A percentile compares a stretch with the other conserved stretches of the same genome.
phyloP scores from a whole-genome alignment of 2,329 filamentous ascomycete species.

The Chalaropsis thielavioides region DNA sequence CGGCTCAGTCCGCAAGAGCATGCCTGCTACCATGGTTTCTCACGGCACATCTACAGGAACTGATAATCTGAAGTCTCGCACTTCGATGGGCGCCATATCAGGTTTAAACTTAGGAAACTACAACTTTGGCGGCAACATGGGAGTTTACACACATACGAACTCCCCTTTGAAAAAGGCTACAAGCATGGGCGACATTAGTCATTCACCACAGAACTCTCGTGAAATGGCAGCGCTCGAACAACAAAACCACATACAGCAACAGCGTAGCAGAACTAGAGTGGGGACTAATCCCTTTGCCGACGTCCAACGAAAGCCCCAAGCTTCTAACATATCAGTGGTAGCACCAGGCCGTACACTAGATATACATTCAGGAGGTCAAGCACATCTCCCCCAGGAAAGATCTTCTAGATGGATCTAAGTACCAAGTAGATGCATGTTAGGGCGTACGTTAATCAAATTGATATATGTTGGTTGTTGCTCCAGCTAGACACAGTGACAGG shows the following conservation, averaged over 20 bases:
- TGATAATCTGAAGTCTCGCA: background rate
- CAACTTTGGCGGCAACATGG: conserved; percentile 56
- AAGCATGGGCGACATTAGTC: conserved; percentile 41
- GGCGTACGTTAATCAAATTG: too few species aligned
- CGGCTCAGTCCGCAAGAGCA: conserved; percentile 11
- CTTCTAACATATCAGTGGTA: too few species aligned
- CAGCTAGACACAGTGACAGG: too few species aligned
- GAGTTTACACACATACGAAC: conserved; percentile 63
- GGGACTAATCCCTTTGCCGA: conserved; percentile 13
- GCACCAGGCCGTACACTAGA: too few species aligned
- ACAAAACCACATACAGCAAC: conserved; percentile 17
- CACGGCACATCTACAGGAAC: conserved; percentile 10
- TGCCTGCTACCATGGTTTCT: conserved; percentile 7
- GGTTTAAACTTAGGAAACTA: conserved; percentile 19
- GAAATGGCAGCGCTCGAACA: conserved; percentile 48
- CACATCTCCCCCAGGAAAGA: too few species aligned
- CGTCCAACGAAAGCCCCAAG: background rate
- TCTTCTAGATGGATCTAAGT: too few species aligned
- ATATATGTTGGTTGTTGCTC: too few species aligned
- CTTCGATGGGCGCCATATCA: background rate
- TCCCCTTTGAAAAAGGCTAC: conserved; percentile 70
- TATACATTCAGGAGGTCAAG: too few species aligned
- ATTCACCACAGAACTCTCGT: conserved; percentile 43
- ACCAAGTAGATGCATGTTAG: too few species aligned
- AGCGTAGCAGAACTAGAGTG: background rate